Percentiles rank a stretch among this genome's conserved stretches.
phyloP scores from a whole-genome alignment of 371 early-diverging fungal species.

The Lichtheimia ornata region DNA sequence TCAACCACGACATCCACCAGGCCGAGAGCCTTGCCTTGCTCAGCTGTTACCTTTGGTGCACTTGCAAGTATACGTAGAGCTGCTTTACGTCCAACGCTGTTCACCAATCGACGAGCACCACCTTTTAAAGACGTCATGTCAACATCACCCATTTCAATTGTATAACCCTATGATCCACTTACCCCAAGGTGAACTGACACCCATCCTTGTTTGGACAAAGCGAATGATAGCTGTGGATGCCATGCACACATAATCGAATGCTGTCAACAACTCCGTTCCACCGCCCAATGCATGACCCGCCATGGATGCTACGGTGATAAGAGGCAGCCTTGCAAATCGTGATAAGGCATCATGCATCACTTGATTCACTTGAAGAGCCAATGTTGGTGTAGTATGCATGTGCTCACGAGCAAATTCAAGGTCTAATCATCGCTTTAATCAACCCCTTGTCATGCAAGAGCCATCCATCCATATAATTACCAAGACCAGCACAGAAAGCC shows the following conservation, averaged over 20 bases:
- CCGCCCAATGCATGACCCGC: slow-evolving; percentile 73
- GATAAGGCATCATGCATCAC: slow-evolving; percentile 66
- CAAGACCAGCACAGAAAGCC: slow-evolving; percentile 70
- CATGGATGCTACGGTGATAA: slow-evolving; percentile 65
- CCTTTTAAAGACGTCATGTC: neutral
- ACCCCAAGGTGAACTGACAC: slow-evolving; percentile 67
- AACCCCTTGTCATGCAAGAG: neutral
- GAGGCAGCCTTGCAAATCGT: slow-evolving; percentile 56
- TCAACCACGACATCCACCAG: slow-evolving; percentile 40
- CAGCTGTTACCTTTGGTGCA: slow-evolving; percentile 41
- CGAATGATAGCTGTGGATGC: slow-evolving; percentile 37
- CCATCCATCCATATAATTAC: slow-evolving; percentile 30
- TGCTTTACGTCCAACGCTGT: slow-evolving; percentile 50
- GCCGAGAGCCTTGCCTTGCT: slow-evolving; percentile 34
- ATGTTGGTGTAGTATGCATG: slow-evolving; percentile 38
- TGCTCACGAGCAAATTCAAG: slow-evolving; percentile 52
- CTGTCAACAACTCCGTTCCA: slow-evolving; percentile 71
- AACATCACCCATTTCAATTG: neutral
- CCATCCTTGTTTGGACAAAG: slow-evolving; percentile 71
- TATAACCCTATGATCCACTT: neutral
- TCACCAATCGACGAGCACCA: slow-evolving; percentile 56
- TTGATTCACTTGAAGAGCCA: slow-evolving; percentile 40
- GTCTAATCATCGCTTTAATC: slow-evolving; percentile 29
- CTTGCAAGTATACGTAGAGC: slow-evolving; percentile 55
- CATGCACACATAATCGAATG: slow-evolving; percentile 67